Base-by-base conservation (phyloP, 768 basidiomycete genomes). In the Psilocybe subaeruginosa region DNA sequence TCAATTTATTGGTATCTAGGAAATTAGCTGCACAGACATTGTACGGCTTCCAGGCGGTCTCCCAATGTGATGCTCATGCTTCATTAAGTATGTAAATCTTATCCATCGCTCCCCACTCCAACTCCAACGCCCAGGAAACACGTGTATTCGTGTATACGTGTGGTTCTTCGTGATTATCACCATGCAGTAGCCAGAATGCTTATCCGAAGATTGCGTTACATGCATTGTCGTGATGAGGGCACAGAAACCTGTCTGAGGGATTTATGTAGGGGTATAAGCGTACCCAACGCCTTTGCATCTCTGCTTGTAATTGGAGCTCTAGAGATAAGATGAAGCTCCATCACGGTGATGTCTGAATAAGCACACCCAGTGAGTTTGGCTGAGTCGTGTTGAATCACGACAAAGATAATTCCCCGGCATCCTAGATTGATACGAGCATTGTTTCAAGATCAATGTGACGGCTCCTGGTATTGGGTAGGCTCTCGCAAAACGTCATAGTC, bases 401-500 rank as follows among this genome's bases (percentile, higher is more conserved):
- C 31, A 16, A 17, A 27, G 27, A 23, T 23, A n/a, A 37, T n/a
- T 9, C 41, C 45, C n/a, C 27, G 17, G 31, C 30, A 8, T 30
- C 17, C 9, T 29, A 29, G 9, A 41, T 30, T 27, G 16, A 30
- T 8, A 60, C 50, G 47, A 12, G 16, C 27, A 27, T 31, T 11
- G 37, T 23, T 46, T 31, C 17, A 50, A 45, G 27, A 41, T 35
- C 23, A 50, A 7, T 39, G 58, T 49, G 19, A 43, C 41, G 50
- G 59, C 19, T 16, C 39, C 46, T 61, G 58, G 17, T 62, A 59
- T 35, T 43, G 61, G 19, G 64, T 41, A 7, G 59, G 59, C 29
- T 58, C 39, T 23, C 52, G 43, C 51, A 75, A 49, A 16, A 76
- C 66, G 47, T 64, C 69, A 56, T 74, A 72, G 60, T 72, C 70